Base-by-base conservation (phyloP, 352 stramenopile genomes). In the Pilasporangium apinafurcum region DNA sequence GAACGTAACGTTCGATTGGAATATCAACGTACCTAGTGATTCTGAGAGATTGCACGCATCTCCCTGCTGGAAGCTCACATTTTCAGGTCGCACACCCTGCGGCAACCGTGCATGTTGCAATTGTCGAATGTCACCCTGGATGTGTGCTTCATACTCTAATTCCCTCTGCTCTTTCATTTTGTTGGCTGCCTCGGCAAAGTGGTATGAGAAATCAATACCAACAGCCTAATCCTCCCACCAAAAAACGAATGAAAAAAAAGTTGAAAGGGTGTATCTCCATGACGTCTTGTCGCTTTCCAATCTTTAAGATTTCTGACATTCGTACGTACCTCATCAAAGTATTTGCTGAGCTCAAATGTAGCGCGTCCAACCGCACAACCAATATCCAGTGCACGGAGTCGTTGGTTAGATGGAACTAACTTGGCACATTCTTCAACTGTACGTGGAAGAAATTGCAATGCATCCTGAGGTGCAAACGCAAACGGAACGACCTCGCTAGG, bases 281-380 rank as follows among this genome's bases (percentile, higher is more conserved):
- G n/a, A n/a, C n/a, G n/a, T n/a, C n/a, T n/a, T n/a, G n/a, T n/a
- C n/a, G n/a, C n/a, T n/a, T n/a, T n/a, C n/a, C n/a, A n/a, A n/a
- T n/a, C n/a, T n/a, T n/a, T n/a, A n/a, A n/a, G n/a, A n/a, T 5
- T 14, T 16, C 27, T 24, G 21, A 16, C 16, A 30, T 28, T 27
- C 6, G 27, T 21, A 18, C 22, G 16, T 43, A 87, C 91, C 62
- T 97, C 76, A 53, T 96, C 76, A 63, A 97, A 98, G 38, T 74
- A 62, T 44, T 88, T 93, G 54, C 89, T 93, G 10, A 98, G 73
- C 60, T 97, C 88, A 51, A 98, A 98, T 3, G 91, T 94, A 16
- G 86, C 77, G 17, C 92, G 90, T 27, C 95, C 95, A 20, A 98
- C 92, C 6, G 95, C 86, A 53, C 92, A 98, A 26, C 95, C 95